Base-by-base conservation (phyloP, 1,284 basidiomycete genomes). In the Hemileia vastatrix region DNA sequence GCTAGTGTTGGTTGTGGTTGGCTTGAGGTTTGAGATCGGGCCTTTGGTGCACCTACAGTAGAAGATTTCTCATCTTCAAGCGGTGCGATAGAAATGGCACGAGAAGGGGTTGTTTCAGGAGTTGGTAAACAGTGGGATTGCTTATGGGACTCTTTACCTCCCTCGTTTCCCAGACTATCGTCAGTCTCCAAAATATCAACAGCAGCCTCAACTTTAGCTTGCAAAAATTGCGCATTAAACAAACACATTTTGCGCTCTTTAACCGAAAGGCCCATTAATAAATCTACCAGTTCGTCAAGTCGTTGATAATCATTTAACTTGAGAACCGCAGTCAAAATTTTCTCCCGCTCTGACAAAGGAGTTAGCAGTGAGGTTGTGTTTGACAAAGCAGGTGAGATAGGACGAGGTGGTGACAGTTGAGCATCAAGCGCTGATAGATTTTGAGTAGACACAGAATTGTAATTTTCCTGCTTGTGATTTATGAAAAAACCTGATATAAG, bases 221-320 rank as follows among this genome's bases (percentile, higher is more conserved):
- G 81, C 33, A 93, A 79, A 43, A 88, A 82, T 67, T 92, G 88
- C 6, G 81, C 80, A 68, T 90, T 93, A 80, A 93, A 93, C 47
- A 93, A 79, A 76, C 88, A 90, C 82, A 93, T 81, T 0, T 88
- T 89, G 2, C 89, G 83, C 68, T 94, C 90, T 67, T 87, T 84
- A 77, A 90, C 92, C 2, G 87, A 85, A 23, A 94, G 79, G 67
- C 84, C 84, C 82, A 90, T 86, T 36, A 93, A 77, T 57, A 93
- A 79, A 54, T 88, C 87, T 0, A 86, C 84, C 57, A 90, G 80
- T 66, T 87, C 84, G 3, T 71, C 74, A 21, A 49, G 83, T 81
- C 58, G 80, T 80, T 0, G 76, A 33, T 47, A 53, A 31, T 57
- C 43, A 47, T 57, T 57, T 11, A 88, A 77, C 70, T 80, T 84